Conservation (phyloP, 805 yeast genomes). For the Ogataea populi-albae region DNA sequence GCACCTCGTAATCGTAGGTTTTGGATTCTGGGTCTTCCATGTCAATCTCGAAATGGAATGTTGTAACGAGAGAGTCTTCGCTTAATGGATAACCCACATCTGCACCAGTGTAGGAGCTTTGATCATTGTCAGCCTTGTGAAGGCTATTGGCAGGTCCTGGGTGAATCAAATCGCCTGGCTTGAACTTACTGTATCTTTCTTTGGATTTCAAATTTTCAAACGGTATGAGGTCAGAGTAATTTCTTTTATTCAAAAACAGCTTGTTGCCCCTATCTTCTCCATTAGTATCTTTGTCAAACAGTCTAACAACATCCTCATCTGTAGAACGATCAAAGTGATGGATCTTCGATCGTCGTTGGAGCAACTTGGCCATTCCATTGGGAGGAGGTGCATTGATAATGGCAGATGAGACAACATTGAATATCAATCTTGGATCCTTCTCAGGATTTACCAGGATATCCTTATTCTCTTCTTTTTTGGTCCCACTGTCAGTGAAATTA, state of each 20-base stretch:
- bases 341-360: conserved; percentile 62
- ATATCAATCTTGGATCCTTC: conserved; percentile 69
- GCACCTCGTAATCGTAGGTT: conserved; percentile 64
- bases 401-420: conserved; percentile 87
- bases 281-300: conserved; percentile 61
- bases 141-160: conserved; percentile 41
- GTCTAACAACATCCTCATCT: conserved; percentile 77
- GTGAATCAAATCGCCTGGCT: conserved; percentile 28
- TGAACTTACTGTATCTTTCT: conserved; percentile 15
- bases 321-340: conserved; percentile 66
- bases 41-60: conserved; percentile 72
- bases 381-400: conserved; percentile 94
- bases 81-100: conserved; percentile 52
- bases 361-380: conserved; percentile 70
- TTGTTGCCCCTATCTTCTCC: conserved; percentile 45
- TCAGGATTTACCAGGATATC: conserved; percentile 50
- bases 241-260: conserved; percentile 60
- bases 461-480: conserved; percentile 37
- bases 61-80: conserved; percentile 58
- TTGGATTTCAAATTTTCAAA: conserved; percentile 33
- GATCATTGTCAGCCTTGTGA: conserved; percentile 7
- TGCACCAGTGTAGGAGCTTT: conserved; percentile 7
- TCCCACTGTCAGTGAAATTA: conserved; percentile 34
- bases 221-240: conserved; percentile 69
- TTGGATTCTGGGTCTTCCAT: conserved; percentile 43